Evolutionary conservation across 2,329 filamentous ascomycete genomes (phyloP).

Genomic region (Coniochaeta prunicola): DNA sequence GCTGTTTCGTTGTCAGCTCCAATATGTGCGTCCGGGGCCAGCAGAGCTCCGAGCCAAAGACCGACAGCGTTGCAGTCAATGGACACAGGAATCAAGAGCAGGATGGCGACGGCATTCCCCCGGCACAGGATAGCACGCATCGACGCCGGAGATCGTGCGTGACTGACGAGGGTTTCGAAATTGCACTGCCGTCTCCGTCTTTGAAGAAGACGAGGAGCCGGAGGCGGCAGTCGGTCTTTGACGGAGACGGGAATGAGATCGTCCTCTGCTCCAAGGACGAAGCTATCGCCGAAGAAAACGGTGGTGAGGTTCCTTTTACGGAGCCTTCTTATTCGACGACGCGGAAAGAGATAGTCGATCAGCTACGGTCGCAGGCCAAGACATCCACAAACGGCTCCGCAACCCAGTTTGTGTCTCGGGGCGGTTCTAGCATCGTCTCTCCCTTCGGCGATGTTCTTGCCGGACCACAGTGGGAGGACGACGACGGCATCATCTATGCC

Average conservation of each 20-base stretch:
- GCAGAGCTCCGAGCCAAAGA: slow-evolving; percentile 24
- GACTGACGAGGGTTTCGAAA: slow-evolving; percentile 39
- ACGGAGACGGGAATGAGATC: slow-evolving; percentile 43
- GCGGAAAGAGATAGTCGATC: background rate
- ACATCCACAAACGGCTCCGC: slow-evolving; percentile 19
- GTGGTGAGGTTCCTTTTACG: background rate
- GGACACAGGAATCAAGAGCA: slow-evolving; percentile 11
- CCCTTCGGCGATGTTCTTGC: slow-evolving; percentile 74
- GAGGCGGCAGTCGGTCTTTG: slow-evolving; percentile 35
- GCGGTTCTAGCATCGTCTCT: slow-evolving; percentile 75
- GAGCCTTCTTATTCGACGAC: slow-evolving; percentile 8
- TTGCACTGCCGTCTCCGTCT: slow-evolving; percentile 28
- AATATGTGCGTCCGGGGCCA: slow-evolving; percentile 71
- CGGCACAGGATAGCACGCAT: background rate
- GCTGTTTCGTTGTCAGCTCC: slow-evolving; percentile 77
- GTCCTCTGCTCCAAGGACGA: slow-evolving; percentile 21
- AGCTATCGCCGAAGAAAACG: background rate
- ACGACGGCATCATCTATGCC: slow-evolving; percentile 56
- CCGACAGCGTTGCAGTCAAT: background rate
- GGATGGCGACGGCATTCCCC: slow-evolving; percentile 37
- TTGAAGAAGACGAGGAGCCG: slow-evolving; percentile 11
- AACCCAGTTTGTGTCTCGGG: slow-evolving; percentile 54
- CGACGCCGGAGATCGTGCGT: slow-evolving; percentile 31
- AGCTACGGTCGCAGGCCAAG: slow-evolving; percentile 1
- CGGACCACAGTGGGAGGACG: slow-evolving; percentile 78